Conservation (phyloP, 2,329 filamentous ascomycete species). For the Leptosphaerulina australis region DNA sequence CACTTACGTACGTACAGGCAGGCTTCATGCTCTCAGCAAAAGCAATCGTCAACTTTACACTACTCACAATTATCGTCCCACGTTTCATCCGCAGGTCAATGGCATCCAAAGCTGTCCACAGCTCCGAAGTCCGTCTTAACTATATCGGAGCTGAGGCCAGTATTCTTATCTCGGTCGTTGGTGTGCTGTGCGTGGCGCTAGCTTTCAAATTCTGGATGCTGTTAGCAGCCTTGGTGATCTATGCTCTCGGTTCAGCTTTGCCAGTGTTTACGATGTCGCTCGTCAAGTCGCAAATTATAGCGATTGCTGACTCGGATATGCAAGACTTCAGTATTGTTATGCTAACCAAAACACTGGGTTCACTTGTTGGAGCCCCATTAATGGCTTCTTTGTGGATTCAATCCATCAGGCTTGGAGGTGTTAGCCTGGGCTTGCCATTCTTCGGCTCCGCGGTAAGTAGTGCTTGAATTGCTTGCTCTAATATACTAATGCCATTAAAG, state of each 20-base stretch:
- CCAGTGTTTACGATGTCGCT: conserved; percentile 49
- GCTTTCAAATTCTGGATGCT: conserved; percentile 43
- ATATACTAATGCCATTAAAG: background rate
- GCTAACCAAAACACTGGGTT: conserved; percentile 45
- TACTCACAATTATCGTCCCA: conserved; percentile 44
- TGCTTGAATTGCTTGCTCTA: background rate
- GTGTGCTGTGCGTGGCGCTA: conserved; percentile 43
- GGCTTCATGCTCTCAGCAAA: conserved; percentile 49
- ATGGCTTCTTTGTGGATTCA: conserved; percentile 48
- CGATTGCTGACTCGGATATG: conserved; percentile 32
- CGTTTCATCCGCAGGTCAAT: conserved; percentile 41
- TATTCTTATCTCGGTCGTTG: conserved; percentile 42
- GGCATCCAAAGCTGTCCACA: conserved; percentile 27
- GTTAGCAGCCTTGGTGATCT: conserved; percentile 43
- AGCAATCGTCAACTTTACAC: conserved; percentile 44
- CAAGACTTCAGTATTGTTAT: conserved; percentile 49
- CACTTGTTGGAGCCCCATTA: conserved; percentile 44
- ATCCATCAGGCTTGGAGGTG: conserved; percentile 43
- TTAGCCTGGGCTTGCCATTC: conserved; percentile 43
- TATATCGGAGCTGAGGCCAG: conserved; percentile 40
- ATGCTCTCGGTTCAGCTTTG: conserved; percentile 48
- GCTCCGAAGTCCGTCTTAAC: conserved; percentile 40
- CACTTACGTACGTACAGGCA: conserved; percentile 23
- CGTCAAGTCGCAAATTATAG: conserved; percentile 44
- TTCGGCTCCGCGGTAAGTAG: conserved; percentile 44